Conservation (phyloP, 768 basidiomycete species). For the Agaricus subrufescens region DNA sequence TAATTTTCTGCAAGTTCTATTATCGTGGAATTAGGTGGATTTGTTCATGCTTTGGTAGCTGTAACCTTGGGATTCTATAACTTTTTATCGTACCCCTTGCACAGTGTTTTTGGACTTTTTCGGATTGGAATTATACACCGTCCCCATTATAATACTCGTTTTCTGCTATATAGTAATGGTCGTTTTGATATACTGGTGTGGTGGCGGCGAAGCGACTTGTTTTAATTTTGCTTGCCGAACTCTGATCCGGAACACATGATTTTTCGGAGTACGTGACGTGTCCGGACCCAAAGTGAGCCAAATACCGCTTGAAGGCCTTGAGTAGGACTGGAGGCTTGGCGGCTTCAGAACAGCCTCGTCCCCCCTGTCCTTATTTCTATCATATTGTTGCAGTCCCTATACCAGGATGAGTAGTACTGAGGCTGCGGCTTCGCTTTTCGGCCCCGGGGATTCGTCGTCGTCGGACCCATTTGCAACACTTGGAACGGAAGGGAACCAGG, state of each 20-base stretch:
- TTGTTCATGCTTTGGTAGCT: neutral
- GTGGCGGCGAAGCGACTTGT: neutral
- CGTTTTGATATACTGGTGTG: too few relatives aligned
- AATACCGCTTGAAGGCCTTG: constrained; percentile 9
- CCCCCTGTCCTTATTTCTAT: neutral
- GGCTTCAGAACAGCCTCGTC: neutral
- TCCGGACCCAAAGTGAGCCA: constrained; percentile 14
- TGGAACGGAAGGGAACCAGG: constrained; percentile 25
- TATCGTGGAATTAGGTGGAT: neutral
- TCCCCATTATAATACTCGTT: neutral
- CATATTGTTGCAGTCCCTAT: neutral
- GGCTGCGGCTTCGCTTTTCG: constrained; percentile 81
- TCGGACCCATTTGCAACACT: constrained; percentile 60
- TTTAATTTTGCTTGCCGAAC: neutral
- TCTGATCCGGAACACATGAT: constrained; percentile 6
- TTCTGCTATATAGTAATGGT: neutral
- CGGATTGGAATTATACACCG: neutral
- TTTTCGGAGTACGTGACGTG: constrained; percentile 9
- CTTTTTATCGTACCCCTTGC: neutral
- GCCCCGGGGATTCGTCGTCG: constrained; percentile 51
- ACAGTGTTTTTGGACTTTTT: neutral
- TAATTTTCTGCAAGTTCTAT: neutral
- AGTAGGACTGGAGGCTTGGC: neutral
- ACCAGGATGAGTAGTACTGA: constrained; percentile 58
- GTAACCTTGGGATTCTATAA: neutral